Evolutionary conservation across 805 yeast species (phyloP).

Genomic region (Sugiyamaella lignohabitans): DNA sequence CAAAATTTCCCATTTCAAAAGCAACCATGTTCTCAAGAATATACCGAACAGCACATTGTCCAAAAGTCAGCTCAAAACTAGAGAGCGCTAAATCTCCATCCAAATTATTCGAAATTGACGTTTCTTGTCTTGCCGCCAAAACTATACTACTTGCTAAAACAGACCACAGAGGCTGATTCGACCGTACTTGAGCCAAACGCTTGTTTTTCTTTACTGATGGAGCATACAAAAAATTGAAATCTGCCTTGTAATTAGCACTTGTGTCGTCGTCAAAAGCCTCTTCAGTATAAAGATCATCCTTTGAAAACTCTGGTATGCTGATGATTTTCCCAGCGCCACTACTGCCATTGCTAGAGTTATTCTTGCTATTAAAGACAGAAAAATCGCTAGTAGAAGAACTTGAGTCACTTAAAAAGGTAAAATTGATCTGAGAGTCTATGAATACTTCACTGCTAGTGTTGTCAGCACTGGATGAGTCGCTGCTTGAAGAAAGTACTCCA

Average conservation of each 20-base stretch:
- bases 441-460: slow-evolving; percentile 3
- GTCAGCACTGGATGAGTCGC: slow-evolving; percentile 17
- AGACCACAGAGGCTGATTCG: slow-evolving; percentile 33
- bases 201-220: slow-evolving; percentile 26
- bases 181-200: slow-evolving; percentile 21
- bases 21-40: slow-evolving; percentile 30
- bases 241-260: slow-evolving; percentile 7
- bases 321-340: neutral
- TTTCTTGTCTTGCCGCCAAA: slow-evolving; percentile 30
- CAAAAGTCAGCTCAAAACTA: slow-evolving; percentile 4
- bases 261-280: neutral
- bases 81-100: slow-evolving; percentile 4
- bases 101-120: slow-evolving; percentile 3
- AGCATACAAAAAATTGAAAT: slow-evolving; percentile 19
- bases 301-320: slow-evolving; percentile 2
- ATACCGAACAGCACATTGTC: slow-evolving; percentile 25
- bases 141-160: slow-evolving; percentile 30
- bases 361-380: neutral
- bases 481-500: slow-evolving; percentile 14
- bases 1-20: slow-evolving; percentile 24
- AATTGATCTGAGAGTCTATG: slow-evolving; percentile 1
- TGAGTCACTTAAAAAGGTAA: neutral
- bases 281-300: slow-evolving; percentile 8
- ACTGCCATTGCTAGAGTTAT: neutral
- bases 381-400: neutral